Evolutionary conservation across 176 grass and related monocot species (phyloP).

Genomic region (Ananas comosus): DNA sequence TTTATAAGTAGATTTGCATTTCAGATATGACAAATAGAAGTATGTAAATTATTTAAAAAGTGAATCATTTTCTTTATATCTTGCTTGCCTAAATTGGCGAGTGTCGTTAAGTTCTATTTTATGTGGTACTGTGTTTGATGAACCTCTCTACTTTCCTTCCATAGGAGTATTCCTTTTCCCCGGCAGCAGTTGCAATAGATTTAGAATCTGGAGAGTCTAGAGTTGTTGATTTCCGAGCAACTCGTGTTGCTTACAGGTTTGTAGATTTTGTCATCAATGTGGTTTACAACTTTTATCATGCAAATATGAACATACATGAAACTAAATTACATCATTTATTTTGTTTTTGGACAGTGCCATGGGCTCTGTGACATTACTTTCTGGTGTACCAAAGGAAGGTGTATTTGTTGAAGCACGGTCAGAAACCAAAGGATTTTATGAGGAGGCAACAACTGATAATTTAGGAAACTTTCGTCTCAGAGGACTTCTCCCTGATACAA

Average conservation of each 20-base stretch:
- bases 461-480: conserved; percentile 76
- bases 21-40: background rate
- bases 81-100: background rate
- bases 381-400: conserved; percentile 80
- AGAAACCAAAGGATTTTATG: conserved; percentile 84
- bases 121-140: background rate
- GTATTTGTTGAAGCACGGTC: conserved; percentile 90
- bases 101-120: background rate
- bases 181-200: conserved; percentile 71
- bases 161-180: conserved; percentile 94
- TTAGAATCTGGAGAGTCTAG: conserved; percentile 81
- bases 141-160: conserved; percentile 16
- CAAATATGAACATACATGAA: background rate
- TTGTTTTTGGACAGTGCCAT: conserved; percentile 67
- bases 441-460: conserved; percentile 82
- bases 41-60: background rate
- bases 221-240: conserved; percentile 71
- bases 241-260: conserved; percentile 97
- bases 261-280: conserved; percentile 21
- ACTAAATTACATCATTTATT: background rate
- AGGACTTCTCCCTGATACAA: conserved; percentile 80
- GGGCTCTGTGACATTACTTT: conserved; percentile 74
- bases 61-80: background rate
- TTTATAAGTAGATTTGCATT: background rate
- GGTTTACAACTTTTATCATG: background rate